Conservation (phyloP, 116 monocot species). For the Cymodocea nodosa region DNA sequence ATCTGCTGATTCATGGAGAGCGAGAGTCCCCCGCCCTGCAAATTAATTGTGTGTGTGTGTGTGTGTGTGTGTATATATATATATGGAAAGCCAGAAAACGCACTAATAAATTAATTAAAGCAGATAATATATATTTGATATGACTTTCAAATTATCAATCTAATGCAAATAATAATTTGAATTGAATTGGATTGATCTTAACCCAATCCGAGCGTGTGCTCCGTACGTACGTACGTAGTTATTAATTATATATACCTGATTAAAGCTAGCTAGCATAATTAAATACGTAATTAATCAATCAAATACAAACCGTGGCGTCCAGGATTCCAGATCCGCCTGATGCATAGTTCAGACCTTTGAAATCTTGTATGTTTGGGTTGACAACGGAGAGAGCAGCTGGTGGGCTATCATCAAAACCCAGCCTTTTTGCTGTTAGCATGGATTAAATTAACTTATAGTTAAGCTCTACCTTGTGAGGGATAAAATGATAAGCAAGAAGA, state of each 20-base stretch:
- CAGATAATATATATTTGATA: too few species aligned
- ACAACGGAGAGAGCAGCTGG: conserved; percentile 34
- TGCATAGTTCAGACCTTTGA: conserved; percentile 41
- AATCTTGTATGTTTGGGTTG: neutral
- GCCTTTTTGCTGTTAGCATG: conserved; percentile 1
- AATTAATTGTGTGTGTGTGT: too few species aligned
- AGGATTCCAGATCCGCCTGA: conserved; percentile 66
- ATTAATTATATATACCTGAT: conserved; percentile 1
- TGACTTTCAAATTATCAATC: too few species aligned
- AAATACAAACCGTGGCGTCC: conserved; percentile 13
- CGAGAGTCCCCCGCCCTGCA: neutral
- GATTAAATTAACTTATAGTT: neutral
- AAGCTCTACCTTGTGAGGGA: too few species aligned
- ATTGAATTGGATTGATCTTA: too few species aligned
- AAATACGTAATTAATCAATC: too few species aligned
- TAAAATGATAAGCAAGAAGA: too few species aligned
- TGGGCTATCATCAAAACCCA: conserved; percentile 26
- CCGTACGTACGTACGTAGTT: too few species aligned
- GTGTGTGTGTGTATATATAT: too few species aligned
- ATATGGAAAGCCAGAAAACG: neutral
- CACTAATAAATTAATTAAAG: neutral
- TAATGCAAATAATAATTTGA: too few species aligned
- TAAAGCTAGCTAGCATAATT: too few species aligned
- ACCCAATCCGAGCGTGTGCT: too few species aligned
- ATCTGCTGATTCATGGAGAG: conserved; percentile 6